Base-by-base conservation (phyloP, 2,329 filamentous ascomycete genomes). In the Fusarium fujikuroi region DNA sequence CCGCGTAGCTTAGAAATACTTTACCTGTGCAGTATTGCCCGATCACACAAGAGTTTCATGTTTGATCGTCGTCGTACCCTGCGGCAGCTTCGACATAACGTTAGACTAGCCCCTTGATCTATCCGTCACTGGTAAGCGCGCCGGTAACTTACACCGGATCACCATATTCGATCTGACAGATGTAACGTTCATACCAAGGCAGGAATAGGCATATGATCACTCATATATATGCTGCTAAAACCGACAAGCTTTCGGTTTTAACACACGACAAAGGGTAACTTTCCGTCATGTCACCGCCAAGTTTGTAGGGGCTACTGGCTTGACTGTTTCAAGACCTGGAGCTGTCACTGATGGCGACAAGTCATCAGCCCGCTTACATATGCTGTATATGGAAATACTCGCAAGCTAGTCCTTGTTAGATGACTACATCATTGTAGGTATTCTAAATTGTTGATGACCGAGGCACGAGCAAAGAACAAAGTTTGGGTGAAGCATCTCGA, bases 81-180 rank as follows among this genome's bases (percentile, higher is more conserved):
- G 60, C 61, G 57, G 59, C 39, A 47, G 47, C 44, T 67, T 63
- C 57, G 9, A 70, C 53, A 73, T 50, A 54, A 54, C 50, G 34
- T 57, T 72, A 32, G 32, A 4, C 10, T 32, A 59, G 46, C 46
- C 70, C 46, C 37, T 57, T 46, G 42, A 32, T 54, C 59, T 53
- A 32, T 54, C 59, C 46, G 30, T 57, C 44, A 49, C 40, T 46
- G 63, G 47, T 43, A 66, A 70, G 58, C 66, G 61, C 44, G 44
- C 46, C 60, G 57, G 59, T n/a, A 59, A 60, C 70, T 61, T 60
- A 58, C 42, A 59, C 37, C 44, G 40, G 50, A 70, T 63, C 58
- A 49, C 65, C 50, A 49, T 56, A 36, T 72, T 46, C 56, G 46
- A 53, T 40, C 46, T 56, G 40, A 58, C 34, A 39, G 30, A 68